A percentile compares a stretch with the other conserved stretches of the same genome.
Evolutionary conservation across 2,329 filamentous ascomycete genomes (phyloP).

Genomic region (Byssochlamys sp.): DNA sequence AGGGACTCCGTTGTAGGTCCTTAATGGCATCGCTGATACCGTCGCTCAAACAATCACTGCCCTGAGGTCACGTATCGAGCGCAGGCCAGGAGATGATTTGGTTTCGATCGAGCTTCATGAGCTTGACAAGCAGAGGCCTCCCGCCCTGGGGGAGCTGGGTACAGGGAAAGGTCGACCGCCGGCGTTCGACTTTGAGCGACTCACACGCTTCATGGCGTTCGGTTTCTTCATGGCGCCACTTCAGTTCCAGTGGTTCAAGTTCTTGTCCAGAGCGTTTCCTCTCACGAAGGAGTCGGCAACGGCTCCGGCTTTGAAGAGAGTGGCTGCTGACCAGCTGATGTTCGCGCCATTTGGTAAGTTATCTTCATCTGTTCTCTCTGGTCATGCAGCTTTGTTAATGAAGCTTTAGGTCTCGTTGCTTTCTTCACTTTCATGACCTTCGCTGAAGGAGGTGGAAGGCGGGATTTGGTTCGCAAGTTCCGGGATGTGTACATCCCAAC

Average conservation of each 20-base stretch:
- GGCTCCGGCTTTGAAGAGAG: slow-evolving; percentile 73
- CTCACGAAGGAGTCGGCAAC: slow-evolving; percentile 68
- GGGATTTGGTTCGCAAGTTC: slow-evolving; percentile 73
- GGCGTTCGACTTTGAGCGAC: slow-evolving; percentile 87
- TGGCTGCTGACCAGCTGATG: slow-evolving; percentile 82
- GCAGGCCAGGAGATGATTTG: slow-evolving; percentile 56
- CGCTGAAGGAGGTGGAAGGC: slow-evolving; percentile 77
- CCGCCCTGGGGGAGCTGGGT: slow-evolving; percentile 56
- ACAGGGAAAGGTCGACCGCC: slow-evolving; percentile 57
- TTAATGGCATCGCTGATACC: slow-evolving; percentile 92
- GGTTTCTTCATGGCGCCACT: slow-evolving; percentile 91
- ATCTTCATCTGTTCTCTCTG: neutral
- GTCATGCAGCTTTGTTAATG: slow-evolving; percentile 7
- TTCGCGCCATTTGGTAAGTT: slow-evolving; percentile 74
- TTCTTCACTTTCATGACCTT: slow-evolving; percentile 98
- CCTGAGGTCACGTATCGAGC: slow-evolving; percentile 53
- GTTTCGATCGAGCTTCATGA: slow-evolving; percentile 83
- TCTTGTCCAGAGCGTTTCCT: slow-evolving; percentile 72
- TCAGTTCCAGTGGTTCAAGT: slow-evolving; percentile 92
- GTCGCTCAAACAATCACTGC: slow-evolving; percentile 88
- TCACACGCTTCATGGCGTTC: slow-evolving; percentile 93
- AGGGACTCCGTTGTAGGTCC: slow-evolving; percentile 43
- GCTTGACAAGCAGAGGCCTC: slow-evolving; percentile 68
- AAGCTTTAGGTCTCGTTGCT: slow-evolving; percentile 54
- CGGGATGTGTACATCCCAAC: slow-evolving; percentile 88